A percentile compares a stretch with the other conserved stretches of the same genome.
Evolutionary conservation across 1,139 yeast genomes (phyloP).

Genomic region (Pichia sp.): DNA sequence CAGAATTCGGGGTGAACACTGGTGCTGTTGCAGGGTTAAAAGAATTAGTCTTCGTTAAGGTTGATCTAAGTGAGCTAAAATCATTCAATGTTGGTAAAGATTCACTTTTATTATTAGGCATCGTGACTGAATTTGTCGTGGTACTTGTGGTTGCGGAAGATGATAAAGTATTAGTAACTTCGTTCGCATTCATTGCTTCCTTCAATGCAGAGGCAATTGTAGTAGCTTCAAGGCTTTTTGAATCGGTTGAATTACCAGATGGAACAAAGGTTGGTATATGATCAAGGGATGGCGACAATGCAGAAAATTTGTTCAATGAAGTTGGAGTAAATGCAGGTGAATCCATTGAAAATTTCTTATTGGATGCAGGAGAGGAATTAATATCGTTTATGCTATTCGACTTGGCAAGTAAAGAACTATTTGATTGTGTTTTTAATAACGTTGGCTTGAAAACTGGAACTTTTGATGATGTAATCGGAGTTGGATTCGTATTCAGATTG

Average conservation of each 20-base stretch:
- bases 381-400: background rate
- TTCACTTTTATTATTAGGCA: background rate
- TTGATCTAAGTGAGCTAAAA: constrained; percentile 8
- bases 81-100: constrained; percentile 4
- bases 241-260: constrained; percentile 1
- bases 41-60: constrained; percentile 7
- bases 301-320: constrained; percentile 37
- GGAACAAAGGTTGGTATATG: constrained; percentile 57
- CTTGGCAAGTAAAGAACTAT: background rate
- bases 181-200: background rate
- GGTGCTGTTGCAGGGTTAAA: constrained; percentile 29
- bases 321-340: constrained; percentile 60
- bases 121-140: background rate
- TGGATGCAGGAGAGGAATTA: constrained; percentile 15
- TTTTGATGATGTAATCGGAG: constrained; percentile 1
- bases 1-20: constrained; percentile 30
- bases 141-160: too few relatives aligned
- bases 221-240: background rate
- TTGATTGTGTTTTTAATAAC: constrained; percentile 1
- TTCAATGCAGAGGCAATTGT: constrained; percentile 4
- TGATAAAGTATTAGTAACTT: background rate
- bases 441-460: constrained; percentile 5
- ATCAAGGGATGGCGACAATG: constrained; percentile 48
- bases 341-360: constrained; percentile 51
- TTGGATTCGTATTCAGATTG: background rate